Evolutionary conservation across 148 eudicot species (phyloP), one percentile per base, ranked within the genome.

Genomic region (Amaranthus cruentus): DNA sequence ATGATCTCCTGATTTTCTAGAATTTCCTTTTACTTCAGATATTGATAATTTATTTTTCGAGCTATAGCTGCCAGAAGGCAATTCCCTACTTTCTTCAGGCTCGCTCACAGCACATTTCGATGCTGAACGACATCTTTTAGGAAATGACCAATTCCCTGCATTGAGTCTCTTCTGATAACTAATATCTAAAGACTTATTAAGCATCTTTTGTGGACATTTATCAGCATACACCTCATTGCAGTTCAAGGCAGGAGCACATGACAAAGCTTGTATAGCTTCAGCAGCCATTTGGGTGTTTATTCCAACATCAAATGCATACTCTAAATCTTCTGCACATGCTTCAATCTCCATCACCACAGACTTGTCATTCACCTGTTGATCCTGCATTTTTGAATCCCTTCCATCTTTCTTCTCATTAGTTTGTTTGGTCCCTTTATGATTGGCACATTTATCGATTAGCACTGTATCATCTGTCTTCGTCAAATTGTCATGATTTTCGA

Each of bases 191-290:
- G 86, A 77, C 72, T 51, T 53, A 38, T 66, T 71, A 65, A 21
- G 60, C 53, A 60, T 65, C 47, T 70, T 78, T 14, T 70, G 57
- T 61, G 76, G 58, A 72, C 68, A 71, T 76, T 79, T 79, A 75
- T 65, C 68, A 72, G 76, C 70, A 77, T 44, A 72, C 54, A 59
- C 68, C 61, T 65, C 60, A 66, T 64, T 74, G 58, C 21, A 49
- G 18, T 62, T 70, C 46, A 66, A 73, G 54, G 85, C 78, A 62
- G 80, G 70, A 47, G 81, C 86, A 67, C 67, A 70, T 58, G 81
- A 62, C 74, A 90, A 78, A 66, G 87, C 84, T 84, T 88, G 88
- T 82, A 90, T 90, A 70, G 89, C 96, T 83, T 90, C 92, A 63
- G 88, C 92, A 47, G 96, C 96, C 70, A 88, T 75, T 73, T 88